Conservation (phyloP, 768 basidiomycete species). For the Suillus variegatus region DNA sequence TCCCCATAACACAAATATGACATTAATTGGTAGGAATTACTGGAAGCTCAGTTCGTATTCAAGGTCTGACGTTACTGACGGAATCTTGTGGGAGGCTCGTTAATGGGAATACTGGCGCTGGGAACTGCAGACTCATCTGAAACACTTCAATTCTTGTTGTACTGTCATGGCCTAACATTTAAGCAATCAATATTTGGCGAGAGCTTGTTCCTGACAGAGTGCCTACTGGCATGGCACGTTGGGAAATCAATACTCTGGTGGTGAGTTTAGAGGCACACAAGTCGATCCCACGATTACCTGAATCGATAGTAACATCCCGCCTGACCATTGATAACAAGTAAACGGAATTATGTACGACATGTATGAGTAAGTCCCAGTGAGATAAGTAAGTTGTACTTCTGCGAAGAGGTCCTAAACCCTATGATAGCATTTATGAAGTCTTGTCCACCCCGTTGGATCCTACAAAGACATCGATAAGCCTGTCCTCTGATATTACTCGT, state of each 20-base stretch:
- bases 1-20: neutral
- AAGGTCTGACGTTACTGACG: neutral
- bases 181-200: neutral
- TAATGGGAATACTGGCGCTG: neutral
- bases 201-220: neutral
- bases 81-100: neutral
- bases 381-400: neutral
- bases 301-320: no score
- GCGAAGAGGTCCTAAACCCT: neutral
- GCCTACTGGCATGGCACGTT: neutral
- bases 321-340: no score
- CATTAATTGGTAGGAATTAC: neutral
- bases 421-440: neutral
- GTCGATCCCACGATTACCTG: neutral
- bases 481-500: constrained; percentile 24
- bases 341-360: neutral
- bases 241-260: neutral
- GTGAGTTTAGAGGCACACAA: neutral
- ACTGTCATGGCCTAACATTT: neutral
- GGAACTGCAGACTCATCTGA: neutral
- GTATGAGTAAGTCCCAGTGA: neutral
- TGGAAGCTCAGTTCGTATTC: neutral
- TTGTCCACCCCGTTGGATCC: constrained; percentile 11
- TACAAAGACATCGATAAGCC: constrained; percentile 27
- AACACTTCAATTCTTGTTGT: neutral